These are phyloP conservation scores for Trametes gibbosa DNA, from an alignment of 768 basidiomycete species.

Conservation along the genomic window DNA sequence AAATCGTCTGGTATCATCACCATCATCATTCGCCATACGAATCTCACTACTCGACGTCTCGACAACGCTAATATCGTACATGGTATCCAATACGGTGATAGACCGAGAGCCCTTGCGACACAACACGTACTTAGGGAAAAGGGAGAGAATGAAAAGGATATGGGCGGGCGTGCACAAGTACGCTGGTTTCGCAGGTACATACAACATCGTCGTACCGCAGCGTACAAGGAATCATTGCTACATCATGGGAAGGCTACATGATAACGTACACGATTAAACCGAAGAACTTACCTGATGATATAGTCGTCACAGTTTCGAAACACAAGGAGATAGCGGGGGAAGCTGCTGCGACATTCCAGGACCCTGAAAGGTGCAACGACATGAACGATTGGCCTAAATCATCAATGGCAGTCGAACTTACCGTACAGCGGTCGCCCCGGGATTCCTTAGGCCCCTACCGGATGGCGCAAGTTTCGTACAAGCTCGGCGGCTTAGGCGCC, in stretches of 20 bases:
- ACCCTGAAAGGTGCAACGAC: constrained; percentile 1
- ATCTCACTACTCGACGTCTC: not conserved
- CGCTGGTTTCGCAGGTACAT: not conserved
- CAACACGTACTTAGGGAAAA: not conserved
- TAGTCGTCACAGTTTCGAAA: not conserved
- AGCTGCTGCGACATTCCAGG: not conserved
- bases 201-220: not conserved
- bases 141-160: not conserved
- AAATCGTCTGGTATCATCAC: not conserved
- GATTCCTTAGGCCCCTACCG: not conserved
- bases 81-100: not conserved
- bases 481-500: constrained; percentile 17
- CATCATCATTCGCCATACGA: not conserved
- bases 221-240: constrained; percentile 5
- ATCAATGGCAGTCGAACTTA: not conserved
- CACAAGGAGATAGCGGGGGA: not conserved
- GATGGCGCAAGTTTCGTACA: constrained; percentile 13
- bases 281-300: constrained; percentile 12
- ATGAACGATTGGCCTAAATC: not conserved
- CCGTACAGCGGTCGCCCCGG: not conserved
- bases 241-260: constrained; percentile 9
- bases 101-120: not conserved
- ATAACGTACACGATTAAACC: constrained; percentile 8
- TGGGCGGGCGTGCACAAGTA: not conserved
- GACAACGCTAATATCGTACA: not conserved